Evolutionary conservation across 306 rosid genomes (phyloP), one percentile per base, ranked within the genome.

Genomic region (Lotus japonicus): DNA sequence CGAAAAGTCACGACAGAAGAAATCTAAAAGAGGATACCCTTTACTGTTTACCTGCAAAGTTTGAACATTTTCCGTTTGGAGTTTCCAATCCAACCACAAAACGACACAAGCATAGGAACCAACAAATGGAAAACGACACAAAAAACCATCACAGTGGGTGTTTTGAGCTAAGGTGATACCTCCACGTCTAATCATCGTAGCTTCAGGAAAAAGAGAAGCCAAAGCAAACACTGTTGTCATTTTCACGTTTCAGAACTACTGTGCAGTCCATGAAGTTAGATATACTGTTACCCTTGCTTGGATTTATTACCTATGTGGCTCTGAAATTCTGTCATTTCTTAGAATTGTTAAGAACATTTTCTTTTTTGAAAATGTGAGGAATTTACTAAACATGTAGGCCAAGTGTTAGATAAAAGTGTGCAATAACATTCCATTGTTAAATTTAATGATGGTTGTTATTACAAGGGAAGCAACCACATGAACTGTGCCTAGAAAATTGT

Each of bases 401-500:
- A 71, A 56, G 36, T 50, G 31, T 9, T 2, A 5, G 36, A 31
- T 31, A 31, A 26, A 59, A 12, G 46, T 7, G 43, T 28, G 3
- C 23, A 14, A 35, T 52, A 11, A 41, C 67, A 41, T 54, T 16
- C 26, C 11, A 44, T 3, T 69, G 42, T 38, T 38, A 38, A 0
- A 49, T 38, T 45, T 62, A 64, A 58, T 48, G 57, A 61, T 78
- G 75, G 48, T 60, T 85, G 52, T 71, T 82, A 76, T 82, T 83
- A 78, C 92, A 83, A 52, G 97, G 96, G 78, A 95, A 87, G 80
- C 96, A 95, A 23, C 99, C 96, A 65, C 96, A 88, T 19, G 97
- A 79, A 69, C n/a, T 83, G 58, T 80, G 85, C 52, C 56, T 80
- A 23, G 90, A 66, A 39, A 87, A 79, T 55, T 75, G 83, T 0